phyloP scores from a whole-genome alignment of 441 rosid species.

The Sinapis alba region DNA sequence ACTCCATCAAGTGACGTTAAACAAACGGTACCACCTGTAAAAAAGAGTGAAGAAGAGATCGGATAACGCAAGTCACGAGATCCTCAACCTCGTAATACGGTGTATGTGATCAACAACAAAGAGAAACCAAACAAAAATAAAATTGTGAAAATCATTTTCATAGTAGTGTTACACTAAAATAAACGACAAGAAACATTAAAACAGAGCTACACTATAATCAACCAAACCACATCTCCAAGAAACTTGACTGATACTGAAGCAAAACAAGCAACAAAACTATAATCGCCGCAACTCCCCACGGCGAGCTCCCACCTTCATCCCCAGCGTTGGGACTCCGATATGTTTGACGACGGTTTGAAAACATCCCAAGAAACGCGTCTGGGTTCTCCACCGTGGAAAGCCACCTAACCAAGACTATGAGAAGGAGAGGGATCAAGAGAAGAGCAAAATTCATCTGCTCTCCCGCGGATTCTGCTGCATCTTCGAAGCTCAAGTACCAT shows the following conservation, averaged over 20 bases:
- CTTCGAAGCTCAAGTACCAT: constrained; percentile 69
- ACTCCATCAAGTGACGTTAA: constrained; percentile 1
- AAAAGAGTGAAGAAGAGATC: neutral
- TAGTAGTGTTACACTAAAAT: neutral
- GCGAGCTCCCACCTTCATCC: constrained; percentile 75
- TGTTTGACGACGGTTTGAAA: constrained; percentile 54
- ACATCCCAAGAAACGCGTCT: constrained; percentile 50
- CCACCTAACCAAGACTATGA: constrained; percentile 67
- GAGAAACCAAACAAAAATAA: neutral
- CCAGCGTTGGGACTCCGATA: constrained; percentile 38
- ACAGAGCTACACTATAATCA: constrained; percentile 16
- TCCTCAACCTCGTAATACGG: constrained; percentile 17
- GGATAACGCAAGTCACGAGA: constrained; percentile 29
- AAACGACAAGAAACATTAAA: neutral
- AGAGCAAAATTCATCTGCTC: constrained; percentile 62
- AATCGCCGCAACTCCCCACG: constrained; percentile 91
- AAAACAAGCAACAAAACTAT: constrained; percentile 71
- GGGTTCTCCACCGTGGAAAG: constrained; percentile 65
- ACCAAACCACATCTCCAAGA: constrained; percentile 68
- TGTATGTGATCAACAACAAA: neutral
- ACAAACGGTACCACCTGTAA: constrained; percentile 6
- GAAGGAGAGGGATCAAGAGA: constrained; percentile 54
- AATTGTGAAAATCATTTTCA: neutral
- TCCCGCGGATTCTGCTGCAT: constrained; percentile 56
- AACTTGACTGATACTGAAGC: constrained; percentile 68